Evolutionary conservation across 768 basidiomycete species (phyloP).

Genomic region (Xerocomellus chrysenteron): DNA sequence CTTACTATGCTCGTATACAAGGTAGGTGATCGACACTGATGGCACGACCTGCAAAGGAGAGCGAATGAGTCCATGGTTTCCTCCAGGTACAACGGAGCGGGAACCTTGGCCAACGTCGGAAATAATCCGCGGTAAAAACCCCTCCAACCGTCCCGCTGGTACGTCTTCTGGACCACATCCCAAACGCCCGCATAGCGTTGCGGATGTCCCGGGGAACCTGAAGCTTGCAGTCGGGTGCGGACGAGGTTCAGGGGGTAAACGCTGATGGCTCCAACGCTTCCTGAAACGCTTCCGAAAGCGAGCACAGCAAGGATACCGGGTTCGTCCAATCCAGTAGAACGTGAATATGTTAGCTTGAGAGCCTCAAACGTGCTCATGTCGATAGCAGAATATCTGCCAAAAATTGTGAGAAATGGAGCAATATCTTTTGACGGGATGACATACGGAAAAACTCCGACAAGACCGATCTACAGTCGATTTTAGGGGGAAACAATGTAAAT

Average conservation of each 20-base stretch:
- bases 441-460: constrained; percentile 95
- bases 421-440: constrained; percentile 22
- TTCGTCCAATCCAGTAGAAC: constrained; percentile 85
- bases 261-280: constrained; percentile 89
- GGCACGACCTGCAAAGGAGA: constrained; percentile 71
- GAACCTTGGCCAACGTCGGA: constrained; percentile 89
- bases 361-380: constrained; percentile 98
- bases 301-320: constrained; percentile 85
- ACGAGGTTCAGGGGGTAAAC: constrained; percentile 93
- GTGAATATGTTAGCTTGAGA: constrained; percentile 85
- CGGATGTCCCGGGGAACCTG: constrained; percentile 93
- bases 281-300: constrained; percentile 89
- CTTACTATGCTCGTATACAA: constrained; percentile 89
- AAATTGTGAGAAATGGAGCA: constrained; percentile 2
- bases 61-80: constrained; percentile 1
- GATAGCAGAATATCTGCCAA: constrained; percentile 79
- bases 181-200: constrained; percentile 84
- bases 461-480: constrained; percentile 65
- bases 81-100: constrained; percentile 3
- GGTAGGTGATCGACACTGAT: constrained; percentile 94
- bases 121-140: constrained; percentile 93
- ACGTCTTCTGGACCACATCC: constrained; percentile 82
- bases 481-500: constrained; percentile 11
- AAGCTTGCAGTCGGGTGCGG: constrained; percentile 92
- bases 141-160: constrained; percentile 83